Percentiles rank a stretch among this genome's conserved stretches.
These are phyloP conservation scores for Clarireedia homoeocarpa DNA, from an alignment of 2,329 filamentous ascomycete genomes.

Conservation along the genomic window DNA sequence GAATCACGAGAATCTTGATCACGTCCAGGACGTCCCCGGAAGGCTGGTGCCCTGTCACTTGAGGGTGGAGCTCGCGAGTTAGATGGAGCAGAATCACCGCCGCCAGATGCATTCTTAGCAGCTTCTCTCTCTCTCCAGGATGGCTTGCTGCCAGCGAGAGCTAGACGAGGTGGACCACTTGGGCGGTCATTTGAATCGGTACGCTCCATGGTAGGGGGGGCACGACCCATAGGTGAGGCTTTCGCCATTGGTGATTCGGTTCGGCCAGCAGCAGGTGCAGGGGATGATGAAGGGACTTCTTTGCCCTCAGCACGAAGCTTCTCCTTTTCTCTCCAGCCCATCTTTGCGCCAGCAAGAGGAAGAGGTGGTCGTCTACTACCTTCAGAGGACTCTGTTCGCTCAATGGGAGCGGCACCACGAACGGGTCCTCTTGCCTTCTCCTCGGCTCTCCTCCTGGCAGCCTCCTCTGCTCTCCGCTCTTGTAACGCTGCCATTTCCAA, in stretches of 20 bases:
- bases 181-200: conserved; percentile 38
- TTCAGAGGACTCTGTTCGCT: conserved; percentile 26
- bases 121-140: conserved; percentile 54
- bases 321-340: conserved; percentile 63
- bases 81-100: conserved; percentile 8
- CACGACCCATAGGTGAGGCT: background rate
- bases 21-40: background rate
- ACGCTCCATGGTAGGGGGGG: conserved; percentile 26
- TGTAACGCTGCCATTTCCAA: conserved; percentile 61
- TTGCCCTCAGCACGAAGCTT: conserved; percentile 35
- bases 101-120: conserved; percentile 35
- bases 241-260: conserved; percentile 12
- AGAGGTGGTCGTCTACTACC: conserved; percentile 35
- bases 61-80: conserved; percentile 17
- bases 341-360: conserved; percentile 49
- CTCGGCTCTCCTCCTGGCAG: conserved; percentile 65
- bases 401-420: conserved; percentile 34
- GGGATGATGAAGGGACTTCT: conserved; percentile 14
- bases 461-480: conserved; percentile 80
- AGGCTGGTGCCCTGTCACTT: background rate
- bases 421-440: conserved; percentile 36
- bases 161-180: conserved; percentile 44
- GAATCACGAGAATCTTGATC: background rate
- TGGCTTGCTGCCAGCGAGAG: conserved; percentile 41
- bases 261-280: background rate